These are phyloP conservation scores for Fusarium sp. DNA, from an alignment of 2,329 filamentous ascomycete genomes.

Conservation along the genomic window DNA sequence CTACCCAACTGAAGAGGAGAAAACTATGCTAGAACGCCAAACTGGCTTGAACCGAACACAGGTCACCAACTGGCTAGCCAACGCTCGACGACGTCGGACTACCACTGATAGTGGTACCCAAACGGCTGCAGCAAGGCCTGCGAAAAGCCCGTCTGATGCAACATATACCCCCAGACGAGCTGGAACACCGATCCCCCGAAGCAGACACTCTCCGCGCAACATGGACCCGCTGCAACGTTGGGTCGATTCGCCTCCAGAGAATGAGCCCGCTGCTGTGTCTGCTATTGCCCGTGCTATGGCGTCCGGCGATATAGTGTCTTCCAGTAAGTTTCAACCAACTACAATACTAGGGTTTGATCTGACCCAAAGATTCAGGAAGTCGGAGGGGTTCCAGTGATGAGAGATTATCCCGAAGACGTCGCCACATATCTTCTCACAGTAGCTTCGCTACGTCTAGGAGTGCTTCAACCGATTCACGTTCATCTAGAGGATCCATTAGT, in stretches of 20 bases:
- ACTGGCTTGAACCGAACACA: conserved; percentile 85
- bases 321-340: conserved; percentile 37
- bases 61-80: conserved; percentile 90
- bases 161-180: conserved; percentile 67
- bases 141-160: not conserved
- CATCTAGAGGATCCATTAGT: conserved; percentile 29
- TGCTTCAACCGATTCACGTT: conserved; percentile 34
- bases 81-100: conserved; percentile 79
- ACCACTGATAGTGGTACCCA: conserved; percentile 66
- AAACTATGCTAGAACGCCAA: conserved; percentile 77
- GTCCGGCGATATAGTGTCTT: conserved; percentile 18
- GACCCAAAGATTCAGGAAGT: conserved; percentile 11
- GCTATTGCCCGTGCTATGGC: conserved; percentile 52
- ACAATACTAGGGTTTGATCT: conserved; percentile 61
- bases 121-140: not conserved
- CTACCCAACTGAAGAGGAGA: conserved; percentile 87
- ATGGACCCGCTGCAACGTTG: conserved; percentile 52
- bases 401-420: conserved; percentile 8
- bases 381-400: conserved; percentile 33
- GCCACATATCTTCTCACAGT: conserved; percentile 31
- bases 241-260: conserved; percentile 53
- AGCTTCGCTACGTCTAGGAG: conserved; percentile 40
- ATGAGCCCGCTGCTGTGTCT: conserved; percentile 52
- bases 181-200: conserved; percentile 51
- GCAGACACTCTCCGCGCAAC: conserved; percentile 51